Base-by-base conservation (phyloP, 2,329 filamentous ascomycete genomes). In the Stenocarpella maydis region DNA sequence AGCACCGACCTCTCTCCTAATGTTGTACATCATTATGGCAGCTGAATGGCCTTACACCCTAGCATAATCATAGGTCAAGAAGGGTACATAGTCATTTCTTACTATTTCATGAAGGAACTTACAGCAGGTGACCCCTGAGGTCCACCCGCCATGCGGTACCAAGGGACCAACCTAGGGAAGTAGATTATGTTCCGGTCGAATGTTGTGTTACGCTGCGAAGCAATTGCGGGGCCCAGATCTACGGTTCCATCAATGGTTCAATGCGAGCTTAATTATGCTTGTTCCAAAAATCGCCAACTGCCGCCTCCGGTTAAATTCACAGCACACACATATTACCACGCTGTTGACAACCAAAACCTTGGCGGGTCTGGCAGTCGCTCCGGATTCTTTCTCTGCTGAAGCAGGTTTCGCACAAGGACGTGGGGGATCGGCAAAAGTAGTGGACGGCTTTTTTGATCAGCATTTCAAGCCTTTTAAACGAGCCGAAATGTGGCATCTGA, bases 271-370 rank as follows among this genome's bases (percentile, higher is more conserved):
- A 63, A 37, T 49, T 49, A 49, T 63, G 43, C 41, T 63, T 63
- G 43, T 63, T 37, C 58, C 58, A 63, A 63, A 34, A 47, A 15
- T 14, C 34, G 10, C 37, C n/a, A 63, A 63, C 58, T 63, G 28
- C 58, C 58, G 58, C 43, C 2, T 34, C 58, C 58, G 58, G 58
- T 37, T 63, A 63, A 63, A 63, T 49, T 31, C 58, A 24, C 43
- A 26, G 28, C 43, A 19, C 4, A 37, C n/a, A 63, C 24, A 37
- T 49, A 63, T 37, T 61, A 61, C 58, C 58, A 61, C 28, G n/a
- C 41, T 8, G 55, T 31, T 63, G 41, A 21, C 58, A 37, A 47
- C n/a, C 28, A 63, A 63, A 7, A n/a, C 47, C 58, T 63, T 63
- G 58, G 58, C 58, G 34, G 4, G 26, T 12, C 37, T 17, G 43